phyloP scores from a whole-genome alignment of 2,329 filamentous ascomycete species.

The Periglandula ipomoeae region DNA sequence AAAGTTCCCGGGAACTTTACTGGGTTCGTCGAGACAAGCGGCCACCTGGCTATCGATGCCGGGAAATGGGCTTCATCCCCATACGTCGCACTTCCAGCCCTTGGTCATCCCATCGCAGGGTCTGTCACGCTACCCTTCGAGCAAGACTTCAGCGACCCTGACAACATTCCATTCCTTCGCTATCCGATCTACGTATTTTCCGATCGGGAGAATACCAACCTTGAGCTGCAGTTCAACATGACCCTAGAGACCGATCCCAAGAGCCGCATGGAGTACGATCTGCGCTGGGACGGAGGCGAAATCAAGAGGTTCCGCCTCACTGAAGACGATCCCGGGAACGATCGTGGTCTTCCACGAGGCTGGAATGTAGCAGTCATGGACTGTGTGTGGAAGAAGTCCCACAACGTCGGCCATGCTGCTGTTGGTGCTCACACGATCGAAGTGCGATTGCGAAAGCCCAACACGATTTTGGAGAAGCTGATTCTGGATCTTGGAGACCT shows the following conservation, averaged over 20 bases:
- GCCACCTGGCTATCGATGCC: slow-evolving; percentile 25
- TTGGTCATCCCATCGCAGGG: slow-evolving; percentile 18
- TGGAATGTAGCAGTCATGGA: slow-evolving; percentile 42
- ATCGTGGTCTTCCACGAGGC: slow-evolving; percentile 32
- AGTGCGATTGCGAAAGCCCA: slow-evolving; percentile 21
- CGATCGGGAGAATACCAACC: slow-evolving; percentile 13
- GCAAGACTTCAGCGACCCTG: slow-evolving; percentile 10
- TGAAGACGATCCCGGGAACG: slow-evolving; percentile 14
- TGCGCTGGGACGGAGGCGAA: slow-evolving; percentile 35
- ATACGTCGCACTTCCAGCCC: slow-evolving; percentile 20
- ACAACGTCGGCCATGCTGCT: slow-evolving; percentile 15
- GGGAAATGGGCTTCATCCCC: slow-evolving; percentile 15
- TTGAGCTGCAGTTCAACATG: slow-evolving; percentile 27
- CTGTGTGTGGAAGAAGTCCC: slow-evolving; percentile 37
- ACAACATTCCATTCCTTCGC: slow-evolving; percentile 14
- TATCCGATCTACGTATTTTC: slow-evolving; percentile 25
- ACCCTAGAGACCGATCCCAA: slow-evolving; percentile 42
- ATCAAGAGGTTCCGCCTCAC: slow-evolving; percentile 22
- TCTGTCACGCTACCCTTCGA: slow-evolving; percentile 13
- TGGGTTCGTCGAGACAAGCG: slow-evolving; percentile 25
- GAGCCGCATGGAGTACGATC: slow-evolving; percentile 38
- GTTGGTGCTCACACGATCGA: slow-evolving; percentile 21
- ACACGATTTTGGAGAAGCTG: slow-evolving; percentile 29
- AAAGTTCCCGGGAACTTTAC: slow-evolving; percentile 22
- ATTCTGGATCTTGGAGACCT: slow-evolving; percentile 23